Evolutionary conservation across 2,329 filamentous ascomycete species (phyloP), one percentile per base, ranked within the genome.

Genomic region (Cephalotrichum gorgonifer): DNA sequence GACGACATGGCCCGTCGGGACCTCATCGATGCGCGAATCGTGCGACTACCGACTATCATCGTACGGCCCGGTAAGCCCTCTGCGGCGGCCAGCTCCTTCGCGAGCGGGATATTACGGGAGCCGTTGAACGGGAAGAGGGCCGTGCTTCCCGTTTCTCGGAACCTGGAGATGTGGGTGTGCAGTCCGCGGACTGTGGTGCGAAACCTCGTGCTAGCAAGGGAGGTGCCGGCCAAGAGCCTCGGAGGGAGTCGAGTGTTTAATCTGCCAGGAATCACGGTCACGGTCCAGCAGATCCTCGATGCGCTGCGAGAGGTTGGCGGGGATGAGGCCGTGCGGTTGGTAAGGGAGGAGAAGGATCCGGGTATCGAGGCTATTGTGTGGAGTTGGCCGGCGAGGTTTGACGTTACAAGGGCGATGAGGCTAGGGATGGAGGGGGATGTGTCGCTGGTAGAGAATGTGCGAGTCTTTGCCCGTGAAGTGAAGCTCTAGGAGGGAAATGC

Each of bases 21-120:
- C 0, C 69, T 79, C 35, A 71, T 83, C 43, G 74, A 78, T 46
- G 79, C 76, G 0, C 69, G 78, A 15, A 70, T 70, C 4, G 67
- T 80, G 17, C 72, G 79, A 0, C 71, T 83, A 14, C 79, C 79
- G 0, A 83, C 79, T 0, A 73, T 83, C 15, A 76, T 76, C 0
- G 76, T 83, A 2, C 68, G 80, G 4, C 75, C 79, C 0, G 79
- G 80, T 2, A 71, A 69, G 27, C 79, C 80, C 0, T 79, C 79
- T 3, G 75, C 76, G 0, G 78, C 79, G 0, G 79, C 79, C 2
- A 77, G 73, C 3, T 78, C 74, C 0, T 83, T 83, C 55, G 69
- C 79, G 1, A 78, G 69, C 3, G 79, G 79, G 1, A 82, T 84
- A 55, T 76, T 83, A 41, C 68, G 79, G 3, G 79, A 83, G 60